Percentiles rank a stretch among this genome's conserved stretches.
Evolutionary conservation across 306 rosid species (phyloP).

Genomic region (Castanopsis chinensis): DNA sequence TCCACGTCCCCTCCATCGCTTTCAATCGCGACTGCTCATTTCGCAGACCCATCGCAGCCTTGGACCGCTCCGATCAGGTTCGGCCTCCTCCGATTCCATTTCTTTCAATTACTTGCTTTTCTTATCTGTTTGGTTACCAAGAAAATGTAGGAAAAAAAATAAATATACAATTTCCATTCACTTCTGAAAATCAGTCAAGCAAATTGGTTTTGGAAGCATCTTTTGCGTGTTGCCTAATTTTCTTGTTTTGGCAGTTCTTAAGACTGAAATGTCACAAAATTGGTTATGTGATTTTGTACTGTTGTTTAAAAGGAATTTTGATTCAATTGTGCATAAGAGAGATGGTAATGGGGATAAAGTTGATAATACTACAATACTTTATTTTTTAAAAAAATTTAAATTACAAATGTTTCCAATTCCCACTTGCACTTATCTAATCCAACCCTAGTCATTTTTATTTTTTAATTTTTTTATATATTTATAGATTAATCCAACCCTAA

Average conservation of each 20-base stretch:
- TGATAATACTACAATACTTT: background rate
- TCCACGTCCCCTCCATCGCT: conserved; percentile 6
- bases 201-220: background rate
- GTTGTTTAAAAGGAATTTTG: background rate
- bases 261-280: background rate
- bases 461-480: too few species aligned
- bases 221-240: background rate
- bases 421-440: background rate
- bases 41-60: conserved; percentile 38
- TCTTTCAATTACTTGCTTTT: background rate
- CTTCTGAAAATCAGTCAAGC: background rate
- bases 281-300: background rate
- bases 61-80: conserved; percentile 60
- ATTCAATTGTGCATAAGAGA: conserved; percentile 38
- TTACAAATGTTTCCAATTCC: background rate
- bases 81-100: background rate
- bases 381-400: background rate
- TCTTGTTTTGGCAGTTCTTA: background rate
- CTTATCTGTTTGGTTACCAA: conserved; percentile 9
- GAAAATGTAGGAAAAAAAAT: background rate
- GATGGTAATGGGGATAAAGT: conserved; percentile 45
- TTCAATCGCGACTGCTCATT: conserved; percentile 13
- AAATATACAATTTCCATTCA: background rate
- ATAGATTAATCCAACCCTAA: background rate
- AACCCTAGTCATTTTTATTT: background rate